phyloP scores from a whole-genome alignment of 2,329 filamentous ascomycete genomes.

The Aspergillus arachidicola region DNA sequence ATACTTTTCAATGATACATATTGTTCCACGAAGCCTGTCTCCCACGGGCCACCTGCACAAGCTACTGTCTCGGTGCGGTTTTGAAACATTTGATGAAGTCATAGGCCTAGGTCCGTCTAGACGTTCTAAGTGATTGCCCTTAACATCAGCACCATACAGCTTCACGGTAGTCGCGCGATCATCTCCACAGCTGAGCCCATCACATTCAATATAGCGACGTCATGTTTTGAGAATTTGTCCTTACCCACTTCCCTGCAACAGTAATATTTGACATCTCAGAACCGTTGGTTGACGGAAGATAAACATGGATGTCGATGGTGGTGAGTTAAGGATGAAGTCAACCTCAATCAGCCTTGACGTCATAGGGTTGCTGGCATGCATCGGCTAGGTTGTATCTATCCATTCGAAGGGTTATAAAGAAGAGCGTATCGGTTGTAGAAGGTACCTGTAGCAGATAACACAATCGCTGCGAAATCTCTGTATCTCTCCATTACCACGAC shows the following conservation, averaged over 20 bases:
- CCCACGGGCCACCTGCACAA: not conserved
- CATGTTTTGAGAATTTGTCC: not conserved
- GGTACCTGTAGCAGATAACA: not conserved
- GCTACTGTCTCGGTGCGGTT: too few relatives aligned
- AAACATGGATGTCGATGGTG: not conserved
- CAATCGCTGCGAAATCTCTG: not conserved
- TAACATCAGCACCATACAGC: too few relatives aligned
- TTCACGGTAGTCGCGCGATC: not conserved
- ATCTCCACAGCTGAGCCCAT: not conserved
- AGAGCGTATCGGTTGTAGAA: not conserved
- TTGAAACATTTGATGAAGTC: not conserved
- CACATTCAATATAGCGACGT: not conserved
- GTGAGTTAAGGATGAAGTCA: not conserved
- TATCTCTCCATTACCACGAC: not conserved
- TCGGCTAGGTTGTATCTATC: not conserved
- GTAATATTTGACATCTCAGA: not conserved
- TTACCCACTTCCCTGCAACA: too few relatives aligned
- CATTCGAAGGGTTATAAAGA: not conserved
- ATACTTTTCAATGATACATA: not conserved
- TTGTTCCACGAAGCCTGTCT: not conserved
- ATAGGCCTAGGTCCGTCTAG: not conserved
- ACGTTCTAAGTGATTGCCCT: too few relatives aligned
- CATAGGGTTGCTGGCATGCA: not conserved
- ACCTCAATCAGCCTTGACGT: constrained; percentile 1
- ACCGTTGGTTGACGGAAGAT: not conserved